These are phyloP conservation scores for Penicillium vulpinum DNA, from an alignment of 2,329 filamentous ascomycete genomes.

Conservation along the genomic window DNA sequence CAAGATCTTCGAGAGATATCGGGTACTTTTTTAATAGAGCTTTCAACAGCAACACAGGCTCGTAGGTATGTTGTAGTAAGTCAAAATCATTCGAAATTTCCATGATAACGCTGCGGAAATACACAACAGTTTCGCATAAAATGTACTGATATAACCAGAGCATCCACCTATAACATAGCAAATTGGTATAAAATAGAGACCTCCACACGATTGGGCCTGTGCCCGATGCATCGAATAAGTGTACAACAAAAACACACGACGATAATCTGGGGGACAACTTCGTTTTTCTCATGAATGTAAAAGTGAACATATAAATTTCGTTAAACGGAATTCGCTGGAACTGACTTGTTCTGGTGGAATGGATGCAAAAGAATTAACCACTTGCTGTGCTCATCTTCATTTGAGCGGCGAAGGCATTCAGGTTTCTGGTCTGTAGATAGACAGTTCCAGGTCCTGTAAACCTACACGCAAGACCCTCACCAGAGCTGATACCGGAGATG, in stretches of 20 bases:
- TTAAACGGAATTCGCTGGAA: neutral
- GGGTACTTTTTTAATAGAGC: too few relatives aligned
- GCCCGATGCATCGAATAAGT: neutral
- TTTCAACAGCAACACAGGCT: neutral
- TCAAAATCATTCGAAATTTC: neutral
- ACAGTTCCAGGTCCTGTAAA: conserved; percentile 88
- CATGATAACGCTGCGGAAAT: neutral
- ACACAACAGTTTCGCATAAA: neutral
- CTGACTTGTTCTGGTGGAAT: too few relatives aligned
- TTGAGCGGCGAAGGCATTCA: conserved; percentile 61
- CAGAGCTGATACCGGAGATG: conserved; percentile 79
- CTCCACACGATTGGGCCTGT: neutral
- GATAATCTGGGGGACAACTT: neutral
- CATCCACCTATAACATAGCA: neutral
- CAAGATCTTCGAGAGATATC: too few relatives aligned
- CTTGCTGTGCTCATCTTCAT: conserved; percentile 46
- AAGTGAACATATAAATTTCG: neutral
- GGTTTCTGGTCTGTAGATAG: conserved; percentile 89
- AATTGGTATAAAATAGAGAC: conserved; percentile 1
- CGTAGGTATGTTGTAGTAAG: neutral
- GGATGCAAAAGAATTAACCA: conserved; percentile 7
- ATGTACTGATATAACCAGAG: neutral
- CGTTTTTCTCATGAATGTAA: too few relatives aligned
- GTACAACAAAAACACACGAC: neutral
- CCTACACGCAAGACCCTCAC: conserved; percentile 89